Base-by-base conservation (phyloP, 176 grass and related monocot species). In the Cenchrus purpureus region DNA sequence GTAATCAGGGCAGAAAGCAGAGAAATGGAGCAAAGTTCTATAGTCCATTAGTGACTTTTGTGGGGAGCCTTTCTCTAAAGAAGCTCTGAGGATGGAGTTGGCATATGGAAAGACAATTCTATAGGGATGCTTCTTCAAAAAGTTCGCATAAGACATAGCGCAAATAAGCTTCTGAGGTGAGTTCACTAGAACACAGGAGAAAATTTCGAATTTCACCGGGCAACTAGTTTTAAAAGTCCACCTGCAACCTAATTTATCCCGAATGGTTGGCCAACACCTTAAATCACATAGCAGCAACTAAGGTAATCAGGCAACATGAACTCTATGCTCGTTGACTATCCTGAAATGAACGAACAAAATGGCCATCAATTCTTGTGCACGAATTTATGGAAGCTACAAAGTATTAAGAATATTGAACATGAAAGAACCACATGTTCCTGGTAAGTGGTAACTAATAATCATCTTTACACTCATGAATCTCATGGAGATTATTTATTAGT, bases 31-130 rank as follows among this genome's bases (percentile, higher is more conserved):
- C 68, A 92, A 87, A 73, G 69, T 49, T 32, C 56, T 83, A 68
- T 92, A 89, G 78, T 87, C 87, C 63, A 51, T 83, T 42, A 94
- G 72, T 58, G 79, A 89, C 65, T 90, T 87, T 10, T 77, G 51
- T 40, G 88, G 88, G 10, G 50, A 89, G 4, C 92, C 89, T 87
- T 92, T 94, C 68, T 94, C 92, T 29, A 91, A 64, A 57, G 89
- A 90, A 46, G 89, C 92, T 34, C 89, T 86, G 63, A 94, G 63
- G 85, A 91, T 85, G 81, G 92, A 82, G 53, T 94, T 94, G 70
- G 50, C 74, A 80, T 85, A 85, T 11, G 77, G 81, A 75, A 92
- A 84, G 31, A 83, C 0, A 65, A 74, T 66, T 85, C 83, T 89
- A 9, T 5, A 55, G 66, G 71, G 74, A 52, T 84, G 73, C 76